Evolutionary conservation across 495 filamentous ascomycete species (phyloP).

Genomic region (Oleoguttula mirabilis): DNA sequence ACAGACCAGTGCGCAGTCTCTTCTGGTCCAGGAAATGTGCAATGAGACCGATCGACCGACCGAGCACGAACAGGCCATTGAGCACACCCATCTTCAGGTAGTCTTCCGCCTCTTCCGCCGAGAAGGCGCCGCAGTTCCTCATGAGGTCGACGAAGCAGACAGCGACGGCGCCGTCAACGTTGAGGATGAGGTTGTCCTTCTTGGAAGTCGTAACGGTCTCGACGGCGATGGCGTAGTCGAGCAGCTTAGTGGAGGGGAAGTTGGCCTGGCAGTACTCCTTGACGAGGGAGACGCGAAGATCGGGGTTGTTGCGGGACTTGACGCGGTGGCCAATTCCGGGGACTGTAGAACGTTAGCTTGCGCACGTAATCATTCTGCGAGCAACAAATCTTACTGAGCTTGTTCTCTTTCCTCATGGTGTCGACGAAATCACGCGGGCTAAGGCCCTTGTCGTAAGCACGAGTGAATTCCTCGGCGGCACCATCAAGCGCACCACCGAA

Average conservation of each 20-base stretch:
- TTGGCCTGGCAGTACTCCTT: conserved; percentile 96
- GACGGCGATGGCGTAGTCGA: conserved; percentile 96
- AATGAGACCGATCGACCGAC: conserved; percentile 93
- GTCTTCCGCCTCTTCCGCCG: conserved; percentile 66
- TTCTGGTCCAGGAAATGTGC: conserved; percentile 99
- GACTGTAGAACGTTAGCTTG: conserved; percentile 36
- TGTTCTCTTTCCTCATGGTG: conserved; percentile 98
- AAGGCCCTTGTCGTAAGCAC: conserved; percentile 93
- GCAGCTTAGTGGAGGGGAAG: conserved; percentile 92
- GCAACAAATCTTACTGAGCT: conserved; percentile 57
- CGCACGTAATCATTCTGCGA: not conserved
- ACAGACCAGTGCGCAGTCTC: conserved; percentile 91
- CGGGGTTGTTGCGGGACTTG: conserved; percentile 99
- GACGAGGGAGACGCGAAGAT: conserved; percentile 97
- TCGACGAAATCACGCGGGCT: conserved; percentile 98
- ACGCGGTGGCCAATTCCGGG: conserved; percentile 97
- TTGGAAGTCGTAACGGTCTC: conserved; percentile 97
- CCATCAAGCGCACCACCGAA: conserved; percentile 98
- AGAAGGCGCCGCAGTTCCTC: conserved; percentile 96
- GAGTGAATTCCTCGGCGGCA: conserved; percentile 95
- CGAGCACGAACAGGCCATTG: conserved; percentile 97
- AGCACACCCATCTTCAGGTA: conserved; percentile 91
- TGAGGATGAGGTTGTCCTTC: conserved; percentile 99
- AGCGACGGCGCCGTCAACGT: conserved; percentile 94
- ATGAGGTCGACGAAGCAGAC: conserved; percentile 98